Evolutionary conservation across 164 flowering plant species (phyloP), one percentile per base, ranked within the genome.

Genomic region (Cinnamomum chago): DNA sequence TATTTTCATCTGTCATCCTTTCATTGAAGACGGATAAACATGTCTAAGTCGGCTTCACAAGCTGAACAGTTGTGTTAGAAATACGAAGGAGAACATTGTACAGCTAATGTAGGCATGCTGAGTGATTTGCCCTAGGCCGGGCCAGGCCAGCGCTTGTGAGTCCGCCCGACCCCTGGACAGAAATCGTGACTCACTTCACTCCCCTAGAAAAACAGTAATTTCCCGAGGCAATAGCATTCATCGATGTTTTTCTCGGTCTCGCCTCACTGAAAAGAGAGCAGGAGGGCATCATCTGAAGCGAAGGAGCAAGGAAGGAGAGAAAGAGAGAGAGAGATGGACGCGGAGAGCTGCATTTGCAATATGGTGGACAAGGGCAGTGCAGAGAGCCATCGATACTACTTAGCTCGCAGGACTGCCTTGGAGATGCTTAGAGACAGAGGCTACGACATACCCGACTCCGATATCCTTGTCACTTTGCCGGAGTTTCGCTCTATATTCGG

Each of bases 391-490:
- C 72, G 93, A 14, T 90, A 85, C 87, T 95, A 76, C 78, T 78
- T 89, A 23, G 80, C 97, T 3, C 83, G 97, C 1, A 78, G 88
- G 67, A 95, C 98, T 0, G 72, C 80, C 12, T 78, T 95, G 60
- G 95, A 95, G 84, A 95, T 95, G 98, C 86, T 93, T 11, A 82
- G 74, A 5, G 98, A 93, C 84, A 78, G 98, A 67, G 95, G 97
- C 72, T 95, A 85, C 77, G 70, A 76, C 47, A 84, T 91, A 5
- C 79, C 94, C 33, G 50, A 58, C 72, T 67, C 86, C 24, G 98
- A 95, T 6, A 83, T 93, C 78, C 72, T 83, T 12, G 78, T 81
- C 62, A 78, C 95, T 50, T 88, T 95, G 30, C 67, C 74, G 1
- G 88, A 87, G 0, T 95, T 95, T 51, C 89, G 97, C 0, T 75